Base-by-base conservation (phyloP, 139 green algal genomes). In the Coccomyxa sp. region DNA sequence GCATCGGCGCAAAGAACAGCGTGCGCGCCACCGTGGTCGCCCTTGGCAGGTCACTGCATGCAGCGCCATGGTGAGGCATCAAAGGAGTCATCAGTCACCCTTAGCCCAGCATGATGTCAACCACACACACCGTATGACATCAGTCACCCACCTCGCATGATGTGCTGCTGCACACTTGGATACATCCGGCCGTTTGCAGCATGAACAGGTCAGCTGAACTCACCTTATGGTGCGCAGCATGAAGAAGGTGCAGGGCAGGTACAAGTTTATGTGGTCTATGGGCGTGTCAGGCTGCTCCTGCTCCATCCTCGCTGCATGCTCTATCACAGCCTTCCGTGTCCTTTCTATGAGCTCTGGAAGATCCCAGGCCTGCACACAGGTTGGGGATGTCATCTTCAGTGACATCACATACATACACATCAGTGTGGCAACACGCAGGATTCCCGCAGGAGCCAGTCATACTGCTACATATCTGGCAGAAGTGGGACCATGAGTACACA, bases 231-330 rank as follows among this genome's bases (percentile, higher is more conserved):
- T 75, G 55, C 82, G 77, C 79, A 94, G 78, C 68, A 81, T 81
- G 64, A 93, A 87, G 83, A 94, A 94, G 55, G 88, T 87, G 79
- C 88, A 93, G 18, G 90, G 90, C 82, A 94, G 70, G 83, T 94
- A 88, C 35, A 94, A 78, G 12, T 91, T 84, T 0, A 94, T 70
- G 50, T 84, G 82, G 33, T 83, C 75, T 29, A 86, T 79, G 7
- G 68, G 54, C 9, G 74, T 58, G 24, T 77, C 75, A 8, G 80
- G 77, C 50, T 89, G 82, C 37, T 82, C 78, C 33, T 50, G 76
- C 36, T 87, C 40, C 27, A 85, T 38, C 33, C 70, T 40, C 35
- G 75, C 73, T 8, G 83, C 82, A 50, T 82, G 76, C 16, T 74
- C 39, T 50, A 82, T 72, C 8, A 76, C 81, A 24, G 84, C 76